Base-by-base conservation (phyloP, 75 land plant species). In the Adiantum capillusveneris region DNA sequence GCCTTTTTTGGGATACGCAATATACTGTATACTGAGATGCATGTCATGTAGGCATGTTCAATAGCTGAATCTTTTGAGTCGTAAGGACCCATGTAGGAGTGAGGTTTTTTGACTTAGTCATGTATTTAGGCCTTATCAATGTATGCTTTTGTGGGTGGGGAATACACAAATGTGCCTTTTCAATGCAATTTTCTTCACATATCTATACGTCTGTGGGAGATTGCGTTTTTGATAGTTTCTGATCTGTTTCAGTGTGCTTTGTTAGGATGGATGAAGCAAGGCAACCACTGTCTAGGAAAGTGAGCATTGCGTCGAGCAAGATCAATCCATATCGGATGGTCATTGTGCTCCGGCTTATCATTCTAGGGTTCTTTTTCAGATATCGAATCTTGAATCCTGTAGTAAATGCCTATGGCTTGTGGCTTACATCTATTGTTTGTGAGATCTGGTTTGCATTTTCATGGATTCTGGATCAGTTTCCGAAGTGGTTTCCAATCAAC, bases 381-480 rank as follows among this genome's bases (percentile, higher is more conserved):
- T 83, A 83, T 49, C 83, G 86, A 14, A 63, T 83, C 20, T 66
- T 74, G 56, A 67, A 83, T 28, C 86, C 86, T 11, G 86, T 80
- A 27, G 27, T 51, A 5, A 70, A 66, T 57, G 86, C 86, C 1
- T 80, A 57, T 64, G 76, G 73, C 16, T 45, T 83, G 52, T 83
- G 86, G 86, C 79, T 83, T 16, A 76, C 78, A 39, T 83, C 86
- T n/a, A 78, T 83, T 6, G 73, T 80, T 14, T 83, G 86, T 56
- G 86, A 83, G 64, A 62, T 83, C 16, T 83, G 86, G 86, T 83
- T 83, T 56, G 86, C 86, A 1, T 13, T 72, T 11, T 83, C 86
- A 1, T 83, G 86, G 86, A 79, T 83, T 56, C 76, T 83, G 29
- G 86, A 83, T 67, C 86, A 83, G 66, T 83, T 83, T 53, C 86